Conservation (phyloP, 208 protist genomes). For the Trypanosoma theileri region DNA sequence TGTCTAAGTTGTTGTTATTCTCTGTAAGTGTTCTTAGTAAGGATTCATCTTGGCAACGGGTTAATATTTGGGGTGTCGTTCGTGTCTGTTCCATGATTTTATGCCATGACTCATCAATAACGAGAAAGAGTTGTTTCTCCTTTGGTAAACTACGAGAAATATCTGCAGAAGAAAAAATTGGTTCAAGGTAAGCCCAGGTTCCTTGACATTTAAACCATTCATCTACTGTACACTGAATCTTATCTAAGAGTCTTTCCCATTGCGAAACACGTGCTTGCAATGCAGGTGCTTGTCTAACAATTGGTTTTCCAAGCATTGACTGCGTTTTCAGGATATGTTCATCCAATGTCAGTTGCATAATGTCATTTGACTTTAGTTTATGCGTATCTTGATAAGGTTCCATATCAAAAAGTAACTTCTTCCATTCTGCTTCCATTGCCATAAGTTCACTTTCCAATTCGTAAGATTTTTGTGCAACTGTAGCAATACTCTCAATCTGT, state of each 20-base stretch:
- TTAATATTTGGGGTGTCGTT: constrained; percentile 83
- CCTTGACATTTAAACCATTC: constrained; percentile 96
- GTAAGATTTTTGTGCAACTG: constrained; percentile 88
- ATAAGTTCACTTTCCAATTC: constrained; percentile 92
- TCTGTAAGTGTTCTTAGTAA: constrained; percentile 91
- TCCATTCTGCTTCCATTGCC: constrained; percentile 93
- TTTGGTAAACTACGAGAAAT: constrained; percentile 96
- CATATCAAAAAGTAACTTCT: constrained; percentile 92
- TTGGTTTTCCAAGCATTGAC: constrained; percentile 94
- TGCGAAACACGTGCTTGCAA: constrained; percentile 89
- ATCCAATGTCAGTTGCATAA: constrained; percentile 93
- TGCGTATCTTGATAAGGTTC: constrained; percentile 92
- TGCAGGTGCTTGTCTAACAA: constrained; percentile 83
- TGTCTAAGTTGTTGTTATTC: constrained; percentile 93
- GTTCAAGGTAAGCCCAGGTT: constrained; percentile 96
- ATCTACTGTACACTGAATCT: constrained; percentile 94
- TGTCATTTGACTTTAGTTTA: constrained; percentile 93
- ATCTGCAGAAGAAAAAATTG: constrained; percentile 96
- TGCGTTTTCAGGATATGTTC: constrained; percentile 96
- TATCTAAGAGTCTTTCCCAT: constrained; percentile 93
- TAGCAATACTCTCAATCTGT: constrained; percentile 85
- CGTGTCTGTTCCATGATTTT: constrained; percentile 91
- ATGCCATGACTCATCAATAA: constrained; percentile 94
- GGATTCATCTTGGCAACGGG: constrained; percentile 90
- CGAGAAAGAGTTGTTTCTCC: constrained; percentile 92